Percentiles rank a stretch among this genome's conserved stretches.
Conservation (phyloP, 2,329 filamentous ascomycete genomes). For the Leptographium lundbergii region DNA sequence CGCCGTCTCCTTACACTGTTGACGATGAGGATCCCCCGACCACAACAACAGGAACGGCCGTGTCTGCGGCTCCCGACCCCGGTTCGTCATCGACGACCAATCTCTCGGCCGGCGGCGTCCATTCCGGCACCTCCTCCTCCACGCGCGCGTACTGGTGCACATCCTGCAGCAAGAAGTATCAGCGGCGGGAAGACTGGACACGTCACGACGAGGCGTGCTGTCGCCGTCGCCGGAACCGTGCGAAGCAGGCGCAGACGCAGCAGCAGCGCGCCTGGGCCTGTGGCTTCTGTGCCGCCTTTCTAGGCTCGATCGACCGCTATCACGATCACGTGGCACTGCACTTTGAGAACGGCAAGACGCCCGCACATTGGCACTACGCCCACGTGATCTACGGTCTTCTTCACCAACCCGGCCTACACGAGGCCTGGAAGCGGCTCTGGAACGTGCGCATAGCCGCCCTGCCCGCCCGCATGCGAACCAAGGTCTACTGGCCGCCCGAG, state of each 20-base stretch:
- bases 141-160: constrained; percentile 44
- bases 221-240: constrained; percentile 38
- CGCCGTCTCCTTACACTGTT: not conserved
- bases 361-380: constrained; percentile 56
- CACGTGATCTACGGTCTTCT: constrained; percentile 54
- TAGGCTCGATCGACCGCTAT: constrained; percentile 51
- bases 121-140: constrained; percentile 8
- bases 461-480: constrained; percentile 37
- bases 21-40: not conserved
- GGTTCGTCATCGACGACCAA: not conserved
- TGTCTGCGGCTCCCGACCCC: not conserved
- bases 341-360: constrained; percentile 50
- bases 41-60: not conserved
- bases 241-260: constrained; percentile 30
- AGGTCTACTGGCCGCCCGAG: constrained; percentile 47
- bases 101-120: not conserved
- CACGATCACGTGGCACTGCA: constrained; percentile 58
- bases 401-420: constrained; percentile 50
- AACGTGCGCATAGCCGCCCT: constrained; percentile 28
- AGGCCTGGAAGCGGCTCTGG: constrained; percentile 47
- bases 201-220: constrained; percentile 54
- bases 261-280: constrained; percentile 54
- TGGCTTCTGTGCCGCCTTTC: constrained; percentile 52
- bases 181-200: constrained; percentile 58
- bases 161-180: constrained; percentile 50